Evolutionary conservation across 2,329 filamentous ascomycete species (phyloP), one percentile per base, ranked within the genome.

Genomic region (Myotisia sp.): DNA sequence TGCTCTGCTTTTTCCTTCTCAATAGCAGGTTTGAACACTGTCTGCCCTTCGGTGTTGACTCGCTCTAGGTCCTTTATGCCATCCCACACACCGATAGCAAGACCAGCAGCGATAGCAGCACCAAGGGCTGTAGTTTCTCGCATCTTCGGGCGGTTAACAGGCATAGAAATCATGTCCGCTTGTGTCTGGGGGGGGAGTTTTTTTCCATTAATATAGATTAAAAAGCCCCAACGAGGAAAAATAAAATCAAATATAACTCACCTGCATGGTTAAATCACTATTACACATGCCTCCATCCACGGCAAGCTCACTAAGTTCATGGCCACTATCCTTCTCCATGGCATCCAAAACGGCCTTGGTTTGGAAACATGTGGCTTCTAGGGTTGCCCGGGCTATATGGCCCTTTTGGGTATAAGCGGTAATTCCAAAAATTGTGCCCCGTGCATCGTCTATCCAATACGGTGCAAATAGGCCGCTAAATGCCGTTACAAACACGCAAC

Each of bases 381-480:
- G 73, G 0, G 85, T 92, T 19, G 85, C 85, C 40, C 85, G 78
- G 26, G 83, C 84, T 46, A 93, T 82, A 54, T 93, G 85, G 12
- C 82, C 83, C 47, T 76, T 76, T 50, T 84, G 70, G 0, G 85
- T 93, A 60, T 85, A 79, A 47, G 86, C 79, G 0, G 83, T 90
- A 44, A 92, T 77, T 29, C 83, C 83, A 48, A 87, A 74, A 35
- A 90, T 74, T 3, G 85, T 92, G 36, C 85, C 85, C 53, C 85
- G 79, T 12, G 84, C 84, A 58, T 92, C 82, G 51, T 92, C 84
- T 41, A 92, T 87, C 85, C 85, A 93, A 58, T 93, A 93, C 0
- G 85, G 85, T 1, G 85, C 85, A 53, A 92, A 92, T 2, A 93
- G 68, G 34, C 85, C 85, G 54, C 79, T 85, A 54, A 93, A 93